These are phyloP conservation scores for Rhinocladiella similis DNA, from an alignment of 2,329 filamentous ascomycete species.

Conservation along the genomic window DNA sequence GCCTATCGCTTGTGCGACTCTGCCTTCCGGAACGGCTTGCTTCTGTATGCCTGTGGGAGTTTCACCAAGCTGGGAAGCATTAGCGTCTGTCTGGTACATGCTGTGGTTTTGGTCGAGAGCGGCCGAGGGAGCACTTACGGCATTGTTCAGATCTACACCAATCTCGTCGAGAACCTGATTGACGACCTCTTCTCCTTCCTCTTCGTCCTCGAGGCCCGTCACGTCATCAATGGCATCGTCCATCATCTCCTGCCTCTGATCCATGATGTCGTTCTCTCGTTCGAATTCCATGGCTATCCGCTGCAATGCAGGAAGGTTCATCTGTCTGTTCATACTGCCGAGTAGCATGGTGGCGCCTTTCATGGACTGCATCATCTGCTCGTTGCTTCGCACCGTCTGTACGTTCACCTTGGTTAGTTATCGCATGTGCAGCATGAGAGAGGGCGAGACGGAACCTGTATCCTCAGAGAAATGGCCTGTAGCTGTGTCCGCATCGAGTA, in stretches of 20 bases:
- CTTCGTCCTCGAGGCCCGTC: slow-evolving; percentile 85
- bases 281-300: slow-evolving; percentile 99
- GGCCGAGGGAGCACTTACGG: slow-evolving; percentile 60
- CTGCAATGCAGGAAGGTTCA: slow-evolving; percentile 94
- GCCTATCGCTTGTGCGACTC: slow-evolving; percentile 84
- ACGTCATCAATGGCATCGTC: slow-evolving; percentile 97
- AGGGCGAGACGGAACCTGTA: slow-evolving; percentile 64
- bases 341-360: slow-evolving; percentile 92
- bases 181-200: slow-evolving; percentile 94
- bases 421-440: too few species aligned
- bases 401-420: slow-evolving; percentile 1
- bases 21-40: slow-evolving; percentile 68
- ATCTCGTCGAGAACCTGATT: slow-evolving; percentile 97
- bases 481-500: slow-evolving; percentile 97
- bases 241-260: slow-evolving; percentile 99
- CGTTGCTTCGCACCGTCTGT: slow-evolving; percentile 94
- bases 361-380: slow-evolving; percentile 99
- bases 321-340: slow-evolving; percentile 94
- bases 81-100: slow-evolving; percentile 14
- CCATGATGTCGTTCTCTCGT: slow-evolving; percentile 98
- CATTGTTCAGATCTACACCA: slow-evolving; percentile 85
- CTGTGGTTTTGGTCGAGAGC: too few species aligned
- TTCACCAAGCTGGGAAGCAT: slow-evolving; percentile 71
- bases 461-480: slow-evolving; percentile 90
- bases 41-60: slow-evolving; percentile 83